phyloP scores from a whole-genome alignment of 1,284 basidiomycete species.

The Macrocybe sp. region DNA sequence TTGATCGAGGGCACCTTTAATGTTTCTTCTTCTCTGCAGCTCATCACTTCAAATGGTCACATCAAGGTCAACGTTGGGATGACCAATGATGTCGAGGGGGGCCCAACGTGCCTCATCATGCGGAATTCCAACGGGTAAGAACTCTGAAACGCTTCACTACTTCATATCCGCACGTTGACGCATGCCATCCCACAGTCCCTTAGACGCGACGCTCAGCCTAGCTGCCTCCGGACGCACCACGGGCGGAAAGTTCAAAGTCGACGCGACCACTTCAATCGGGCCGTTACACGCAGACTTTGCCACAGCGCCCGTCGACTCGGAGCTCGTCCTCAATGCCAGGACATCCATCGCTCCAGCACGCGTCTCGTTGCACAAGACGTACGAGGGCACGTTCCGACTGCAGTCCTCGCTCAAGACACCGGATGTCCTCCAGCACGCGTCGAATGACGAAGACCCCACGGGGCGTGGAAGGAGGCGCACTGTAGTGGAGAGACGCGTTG shows the following conservation, averaged over 20 bases:
- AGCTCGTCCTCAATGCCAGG: conserved; percentile 26
- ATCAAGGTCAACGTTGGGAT: conserved; percentile 27
- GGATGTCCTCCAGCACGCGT: conserved; percentile 4
- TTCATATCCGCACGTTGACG: background rate
- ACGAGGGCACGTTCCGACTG: conserved; percentile 37
- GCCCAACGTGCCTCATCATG: conserved; percentile 16
- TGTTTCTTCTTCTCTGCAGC: conserved; percentile 21
- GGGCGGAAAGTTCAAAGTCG: conserved; percentile 32
- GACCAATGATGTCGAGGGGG: conserved; percentile 15
- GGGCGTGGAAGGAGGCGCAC: conserved; percentile 30
- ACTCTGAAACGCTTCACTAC: background rate
- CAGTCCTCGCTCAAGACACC: conserved; percentile 20
- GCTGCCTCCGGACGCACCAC: conserved; percentile 6
- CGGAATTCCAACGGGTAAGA: background rate
- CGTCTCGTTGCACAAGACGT: conserved; percentile 32
- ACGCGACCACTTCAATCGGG: conserved; percentile 22
- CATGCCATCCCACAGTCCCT: conserved; percentile 4
- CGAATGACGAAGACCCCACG: conserved; percentile 31
- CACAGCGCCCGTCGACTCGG: conserved; percentile 33
- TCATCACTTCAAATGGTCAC: conserved; percentile 26
- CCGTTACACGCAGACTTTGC: conserved; percentile 27
- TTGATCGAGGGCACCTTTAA: conserved; percentile 32
- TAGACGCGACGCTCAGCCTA: conserved; percentile 11
- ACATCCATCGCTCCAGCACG: conserved; percentile 27
- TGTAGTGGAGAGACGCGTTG: conserved; percentile 1